phyloP scores from a whole-genome alignment of 2,329 filamentous ascomycete genomes.

The Ampelomyces quisqualis region DNA sequence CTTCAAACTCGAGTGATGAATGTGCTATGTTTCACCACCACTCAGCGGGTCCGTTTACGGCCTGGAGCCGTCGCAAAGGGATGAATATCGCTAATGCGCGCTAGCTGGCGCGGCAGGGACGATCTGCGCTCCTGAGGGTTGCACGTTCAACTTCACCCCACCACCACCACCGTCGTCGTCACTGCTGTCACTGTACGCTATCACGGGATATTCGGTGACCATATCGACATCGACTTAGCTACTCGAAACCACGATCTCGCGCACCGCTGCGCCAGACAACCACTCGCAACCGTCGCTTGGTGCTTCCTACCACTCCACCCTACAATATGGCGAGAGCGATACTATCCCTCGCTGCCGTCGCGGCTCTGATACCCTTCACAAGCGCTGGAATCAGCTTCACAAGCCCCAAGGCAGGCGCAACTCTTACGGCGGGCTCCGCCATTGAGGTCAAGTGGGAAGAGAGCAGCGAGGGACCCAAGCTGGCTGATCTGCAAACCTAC shows the following conservation, averaged over 20 bases:
- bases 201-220: too few species aligned
- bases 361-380: slow-evolving; percentile 46
- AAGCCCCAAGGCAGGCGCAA: slow-evolving; percentile 54
- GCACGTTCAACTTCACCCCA: slow-evolving; percentile 14
- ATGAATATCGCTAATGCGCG: slow-evolving; percentile 17
- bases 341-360: slow-evolving; percentile 31
- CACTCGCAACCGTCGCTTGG: slow-evolving; percentile 17
- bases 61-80: neutral
- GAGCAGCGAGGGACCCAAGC: slow-evolving; percentile 51
- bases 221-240: too few species aligned
- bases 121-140: slow-evolving; percentile 29
- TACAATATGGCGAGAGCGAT: slow-evolving; percentile 33
- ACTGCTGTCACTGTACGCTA: neutral
- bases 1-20: too few species aligned
- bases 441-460: slow-evolving; percentile 61
- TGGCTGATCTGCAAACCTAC: slow-evolving; percentile 56
- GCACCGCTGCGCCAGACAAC: slow-evolving; percentile 1
- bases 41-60: neutral
- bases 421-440: slow-evolving; percentile 51
- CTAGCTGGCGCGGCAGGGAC: slow-evolving; percentile 27
- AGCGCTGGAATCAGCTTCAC: slow-evolving; percentile 58
- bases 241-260: neutral
- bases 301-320: slow-evolving; percentile 16
- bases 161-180: neutral
- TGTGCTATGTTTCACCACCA: too few species aligned